Percentiles rank a stretch among this genome's conserved stretches.
phyloP scores from a whole-genome alignment of 164 flowering plant genomes.

The Macadamia integrifolia region DNA sequence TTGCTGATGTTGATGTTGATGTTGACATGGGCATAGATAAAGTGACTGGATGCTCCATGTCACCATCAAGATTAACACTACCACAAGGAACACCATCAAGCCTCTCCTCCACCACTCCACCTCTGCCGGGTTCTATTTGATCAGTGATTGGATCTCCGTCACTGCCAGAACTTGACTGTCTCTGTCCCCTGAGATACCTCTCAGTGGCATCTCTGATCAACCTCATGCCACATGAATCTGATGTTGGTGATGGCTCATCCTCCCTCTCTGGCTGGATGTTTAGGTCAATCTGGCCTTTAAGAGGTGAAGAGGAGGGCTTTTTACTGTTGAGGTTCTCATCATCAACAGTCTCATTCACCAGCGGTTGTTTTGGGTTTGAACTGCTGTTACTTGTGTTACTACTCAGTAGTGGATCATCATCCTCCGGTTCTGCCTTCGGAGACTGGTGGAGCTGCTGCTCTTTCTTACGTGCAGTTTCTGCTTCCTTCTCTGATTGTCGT shows the following conservation, averaged over 20 bases:
- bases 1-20: slow-evolving; percentile 14
- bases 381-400: slow-evolving; percentile 22
- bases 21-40: slow-evolving; percentile 11
- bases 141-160: slow-evolving; percentile 7
- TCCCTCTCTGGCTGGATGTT: slow-evolving; percentile 84
- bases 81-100: slow-evolving; percentile 5
- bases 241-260: slow-evolving; percentile 50
- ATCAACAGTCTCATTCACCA: slow-evolving; percentile 26
- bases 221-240: slow-evolving; percentile 37
- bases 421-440: slow-evolving; percentile 25
- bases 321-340: slow-evolving; percentile 28
- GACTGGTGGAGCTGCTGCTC: slow-evolving; percentile 21
- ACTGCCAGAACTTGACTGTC: slow-evolving; percentile 10
- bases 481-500: slow-evolving; percentile 57
- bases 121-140: slow-evolving; percentile 13
- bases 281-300: slow-evolving; percentile 71
- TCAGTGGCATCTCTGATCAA: slow-evolving; percentile 36
- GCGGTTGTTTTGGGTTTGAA: slow-evolving; percentile 20
- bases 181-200: slow-evolving; percentile 27
- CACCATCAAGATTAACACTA: slow-evolving; percentile 10
- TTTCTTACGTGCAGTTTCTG: slow-evolving; percentile 41
- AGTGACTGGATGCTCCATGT: slow-evolving; percentile 12
- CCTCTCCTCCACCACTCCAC: slow-evolving; percentile 16
- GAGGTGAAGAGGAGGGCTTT: slow-evolving; percentile 40
- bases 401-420: slow-evolving; percentile 19